Percentiles rank a stretch among this genome's conserved stretches.
phyloP scores from a whole-genome alignment of 805 yeast genomes.

The Ogataea haglerorum region DNA sequence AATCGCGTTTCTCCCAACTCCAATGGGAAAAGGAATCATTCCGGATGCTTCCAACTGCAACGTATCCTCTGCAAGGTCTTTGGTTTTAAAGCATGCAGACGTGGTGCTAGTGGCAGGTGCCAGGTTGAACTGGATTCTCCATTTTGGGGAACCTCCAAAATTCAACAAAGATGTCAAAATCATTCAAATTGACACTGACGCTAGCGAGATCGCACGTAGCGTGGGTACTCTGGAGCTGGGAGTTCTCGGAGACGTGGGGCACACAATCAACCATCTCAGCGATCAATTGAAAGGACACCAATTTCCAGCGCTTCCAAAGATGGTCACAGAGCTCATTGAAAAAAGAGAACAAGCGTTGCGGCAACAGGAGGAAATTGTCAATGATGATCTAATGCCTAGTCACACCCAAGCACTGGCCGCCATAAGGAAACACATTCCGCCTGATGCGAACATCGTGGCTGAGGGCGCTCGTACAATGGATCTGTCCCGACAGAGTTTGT shows the following conservation, averaged over 20 bases:
- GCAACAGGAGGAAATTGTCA: conserved; percentile 30
- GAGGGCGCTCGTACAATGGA: conserved; percentile 86
- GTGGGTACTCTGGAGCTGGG: conserved; percentile 11
- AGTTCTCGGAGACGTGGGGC: conserved; percentile 46
- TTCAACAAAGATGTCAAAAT: conserved; percentile 44
- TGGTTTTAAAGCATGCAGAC: conserved; percentile 55
- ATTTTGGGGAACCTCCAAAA: conserved; percentile 58
- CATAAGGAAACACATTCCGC: conserved; percentile 35
- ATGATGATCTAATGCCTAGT: conserved; percentile 30
- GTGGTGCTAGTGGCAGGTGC: conserved; percentile 62
- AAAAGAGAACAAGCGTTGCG: conserved; percentile 35
- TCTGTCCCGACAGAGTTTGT: conserved; percentile 59
- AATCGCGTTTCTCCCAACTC: conserved; percentile 65
- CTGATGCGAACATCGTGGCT: conserved; percentile 43
- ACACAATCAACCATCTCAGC: conserved; percentile 38
- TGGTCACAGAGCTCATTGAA: conserved; percentile 24
- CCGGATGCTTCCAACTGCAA: conserved; percentile 47
- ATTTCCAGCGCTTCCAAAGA: conserved; percentile 31
- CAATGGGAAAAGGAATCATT: conserved; percentile 75
- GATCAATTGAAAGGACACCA: conserved; percentile 15
- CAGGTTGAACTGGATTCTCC: conserved; percentile 70
- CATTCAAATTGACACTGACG: conserved; percentile 53
- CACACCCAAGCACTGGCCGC: conserved; percentile 54
- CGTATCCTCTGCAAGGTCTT: conserved; percentile 61
- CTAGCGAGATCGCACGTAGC: conserved; percentile 42